These are phyloP conservation scores for Metarhizium album DNA, from an alignment of 2,329 filamentous ascomycete species.

Conservation along the genomic window DNA sequence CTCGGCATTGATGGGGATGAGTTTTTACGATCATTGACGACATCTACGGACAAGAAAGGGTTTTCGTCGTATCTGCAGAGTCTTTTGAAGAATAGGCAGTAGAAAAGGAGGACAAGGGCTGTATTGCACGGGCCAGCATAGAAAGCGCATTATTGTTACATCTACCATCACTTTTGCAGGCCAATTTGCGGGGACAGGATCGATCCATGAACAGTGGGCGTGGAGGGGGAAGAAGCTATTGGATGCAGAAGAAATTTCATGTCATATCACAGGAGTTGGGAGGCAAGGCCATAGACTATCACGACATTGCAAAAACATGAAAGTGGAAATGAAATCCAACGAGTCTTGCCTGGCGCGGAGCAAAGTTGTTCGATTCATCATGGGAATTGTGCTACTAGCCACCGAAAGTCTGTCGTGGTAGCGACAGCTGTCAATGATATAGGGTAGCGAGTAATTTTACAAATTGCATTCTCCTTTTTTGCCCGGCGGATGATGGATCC, in stretches of 20 bases:
- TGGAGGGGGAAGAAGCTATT: neutral
- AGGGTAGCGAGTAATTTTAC: neutral
- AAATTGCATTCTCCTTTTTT: neutral
- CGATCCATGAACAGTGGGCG: neutral
- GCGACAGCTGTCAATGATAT: neutral
- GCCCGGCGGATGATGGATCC: neutral
- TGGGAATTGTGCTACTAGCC: no score
- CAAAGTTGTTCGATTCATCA: no score
- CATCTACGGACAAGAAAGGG: conserved; percentile 46
- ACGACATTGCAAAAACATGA: neutral
- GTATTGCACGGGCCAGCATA: neutral
- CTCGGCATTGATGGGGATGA: conserved; percentile 53
- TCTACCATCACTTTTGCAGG: neutral
- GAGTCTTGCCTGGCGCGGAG: neutral
- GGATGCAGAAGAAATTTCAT: neutral
- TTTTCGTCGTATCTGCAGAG: conserved; percentile 55
- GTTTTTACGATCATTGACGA: conserved; percentile 48
- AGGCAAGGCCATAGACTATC: neutral
- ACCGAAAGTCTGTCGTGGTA: no score
- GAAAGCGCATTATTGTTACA: neutral
- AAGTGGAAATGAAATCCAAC: neutral
- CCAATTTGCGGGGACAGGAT: neutral
- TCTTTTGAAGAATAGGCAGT: conserved; percentile 38
- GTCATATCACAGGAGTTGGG: conserved; percentile 1
- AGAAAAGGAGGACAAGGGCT: conserved; percentile 3